Evolutionary conservation across 768 basidiomycete genomes (phyloP).

Genomic region (Filobasidium wieringae): DNA sequence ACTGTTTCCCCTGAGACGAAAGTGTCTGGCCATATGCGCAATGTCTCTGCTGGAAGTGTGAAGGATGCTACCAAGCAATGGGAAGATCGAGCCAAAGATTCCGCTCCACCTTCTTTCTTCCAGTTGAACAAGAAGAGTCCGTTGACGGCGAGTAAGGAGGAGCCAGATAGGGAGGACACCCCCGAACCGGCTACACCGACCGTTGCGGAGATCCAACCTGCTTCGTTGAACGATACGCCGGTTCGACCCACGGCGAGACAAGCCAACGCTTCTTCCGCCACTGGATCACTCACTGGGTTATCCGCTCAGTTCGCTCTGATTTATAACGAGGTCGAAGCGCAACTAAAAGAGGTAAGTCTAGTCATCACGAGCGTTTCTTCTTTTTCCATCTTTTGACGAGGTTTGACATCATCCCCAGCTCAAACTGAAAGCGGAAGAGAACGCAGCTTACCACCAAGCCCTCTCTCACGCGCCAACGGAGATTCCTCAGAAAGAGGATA

Average conservation of each 20-base stretch:
- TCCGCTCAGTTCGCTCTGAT: neutral
- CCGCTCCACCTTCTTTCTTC: neutral
- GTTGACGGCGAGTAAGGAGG: no score
- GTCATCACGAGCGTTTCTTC: no score
- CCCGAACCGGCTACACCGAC: neutral
- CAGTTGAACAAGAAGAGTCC: slow-evolving; percentile 2
- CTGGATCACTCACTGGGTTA: neutral
- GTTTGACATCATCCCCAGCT: no score
- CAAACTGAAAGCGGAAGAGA: slow-evolving; percentile 40
- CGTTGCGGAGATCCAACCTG: neutral
- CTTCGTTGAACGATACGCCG: neutral
- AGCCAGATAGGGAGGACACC: no score
- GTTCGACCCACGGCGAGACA: neutral
- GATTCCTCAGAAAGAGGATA: slow-evolving; percentile 11
- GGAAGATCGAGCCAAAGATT: neutral
- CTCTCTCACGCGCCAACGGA: slow-evolving; percentile 9
- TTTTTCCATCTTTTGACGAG: no score
- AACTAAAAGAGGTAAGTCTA: slow-evolving; percentile 9
- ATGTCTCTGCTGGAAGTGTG: no score
- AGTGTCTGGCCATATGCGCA: no score
- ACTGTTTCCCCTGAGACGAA: no score
- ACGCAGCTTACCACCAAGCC: slow-evolving; percentile 36
- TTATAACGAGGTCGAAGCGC: slow-evolving; percentile 1
- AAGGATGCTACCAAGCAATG: slow-evolving; percentile 2
- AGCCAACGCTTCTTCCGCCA: neutral